Conservation (phyloP, 306 rosid genomes). For the Urtica urens region DNA sequence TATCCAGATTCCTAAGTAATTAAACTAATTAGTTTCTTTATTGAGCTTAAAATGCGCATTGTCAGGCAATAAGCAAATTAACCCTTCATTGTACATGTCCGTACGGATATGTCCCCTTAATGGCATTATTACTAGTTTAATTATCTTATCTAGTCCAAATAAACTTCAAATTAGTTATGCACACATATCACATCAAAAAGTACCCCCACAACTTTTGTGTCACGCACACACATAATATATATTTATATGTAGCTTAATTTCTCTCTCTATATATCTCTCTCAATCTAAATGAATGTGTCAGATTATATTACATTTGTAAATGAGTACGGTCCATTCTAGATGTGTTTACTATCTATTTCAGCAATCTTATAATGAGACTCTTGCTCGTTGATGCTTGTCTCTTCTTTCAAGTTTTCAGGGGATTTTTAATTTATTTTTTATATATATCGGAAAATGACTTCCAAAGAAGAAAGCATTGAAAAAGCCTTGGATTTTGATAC, state of each 20-base stretch:
- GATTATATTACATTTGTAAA: slow-evolving; percentile 9
- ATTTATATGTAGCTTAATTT: background rate
- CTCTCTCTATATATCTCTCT: background rate
- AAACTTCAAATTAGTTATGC: background rate
- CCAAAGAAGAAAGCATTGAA: slow-evolving; percentile 17
- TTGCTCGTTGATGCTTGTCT: slow-evolving; percentile 14
- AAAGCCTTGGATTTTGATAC: slow-evolving; percentile 18
- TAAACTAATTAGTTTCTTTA: background rate
- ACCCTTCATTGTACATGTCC: slow-evolving; percentile 16
- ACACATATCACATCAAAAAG: slow-evolving; percentile 28
- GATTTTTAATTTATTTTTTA: background rate
- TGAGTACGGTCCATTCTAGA: slow-evolving; percentile 18
- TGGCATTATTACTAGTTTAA: slow-evolving; percentile 17
- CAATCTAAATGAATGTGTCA: background rate
- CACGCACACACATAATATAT: slow-evolving; percentile 10
- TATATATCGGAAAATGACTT: slow-evolving; percentile 23
- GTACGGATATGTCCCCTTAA: slow-evolving; percentile 26
- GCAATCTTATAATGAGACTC: slow-evolving; percentile 10
- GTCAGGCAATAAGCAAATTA: slow-evolving; percentile 3
- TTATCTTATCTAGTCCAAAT: background rate
- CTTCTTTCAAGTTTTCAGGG: slow-evolving; percentile 16
- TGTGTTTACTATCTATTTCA: slow-evolving; percentile 21
- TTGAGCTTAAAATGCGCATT: slow-evolving; percentile 2
- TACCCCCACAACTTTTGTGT: slow-evolving; percentile 18
- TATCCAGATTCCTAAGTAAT: background rate